These are phyloP conservation scores for Eimeria tenella DNA, from an alignment of 169 alveolate genomes.

Conservation along the genomic window DNA sequence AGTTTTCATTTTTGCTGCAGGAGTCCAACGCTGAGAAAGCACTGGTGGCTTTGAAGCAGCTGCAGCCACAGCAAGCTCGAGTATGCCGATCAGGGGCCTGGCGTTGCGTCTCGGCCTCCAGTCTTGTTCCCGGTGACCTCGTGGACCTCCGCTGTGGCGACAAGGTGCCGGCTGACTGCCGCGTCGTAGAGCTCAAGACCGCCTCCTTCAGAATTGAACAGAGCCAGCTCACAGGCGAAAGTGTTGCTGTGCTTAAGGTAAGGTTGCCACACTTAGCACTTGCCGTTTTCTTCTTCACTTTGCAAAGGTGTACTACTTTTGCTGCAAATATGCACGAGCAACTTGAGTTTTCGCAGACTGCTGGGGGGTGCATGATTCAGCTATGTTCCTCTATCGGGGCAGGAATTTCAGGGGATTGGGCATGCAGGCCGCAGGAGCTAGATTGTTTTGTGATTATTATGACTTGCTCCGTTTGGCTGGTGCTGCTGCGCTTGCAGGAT, in stretches of 20 bases:
- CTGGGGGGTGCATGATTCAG: too few species aligned
- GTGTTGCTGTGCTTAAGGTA: constrained; percentile 91
- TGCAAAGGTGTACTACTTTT: too few species aligned
- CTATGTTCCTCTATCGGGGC: not conserved
- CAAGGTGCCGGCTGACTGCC: constrained; percentile 98
- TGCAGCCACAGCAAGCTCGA: constrained; percentile 95
- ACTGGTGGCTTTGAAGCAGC: constrained; percentile 96
- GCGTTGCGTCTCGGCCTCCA: constrained; percentile 94
- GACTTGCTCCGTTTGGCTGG: not conserved
- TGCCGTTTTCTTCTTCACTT: too few species aligned
- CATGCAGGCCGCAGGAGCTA: too few species aligned
- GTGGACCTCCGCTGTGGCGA: constrained; percentile 97
- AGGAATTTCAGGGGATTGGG: too few species aligned
- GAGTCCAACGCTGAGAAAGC: constrained; percentile 99
- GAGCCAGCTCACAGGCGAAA: constrained; percentile 97
- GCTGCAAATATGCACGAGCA: too few species aligned
- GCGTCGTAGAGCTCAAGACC: constrained; percentile 93
- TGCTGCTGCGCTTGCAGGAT: constrained; percentile 76
- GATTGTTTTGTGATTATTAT: too few species aligned
- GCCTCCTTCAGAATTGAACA: constrained; percentile 96
- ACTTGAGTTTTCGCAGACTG: too few species aligned
- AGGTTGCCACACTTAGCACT: not conserved
- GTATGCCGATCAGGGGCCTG: constrained; percentile 95
- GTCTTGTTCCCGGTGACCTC: constrained; percentile 98
- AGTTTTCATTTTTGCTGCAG: constrained; percentile 6